phyloP scores from a whole-genome alignment of 129 eudicot species.

The Cynara cardunculus region DNA sequence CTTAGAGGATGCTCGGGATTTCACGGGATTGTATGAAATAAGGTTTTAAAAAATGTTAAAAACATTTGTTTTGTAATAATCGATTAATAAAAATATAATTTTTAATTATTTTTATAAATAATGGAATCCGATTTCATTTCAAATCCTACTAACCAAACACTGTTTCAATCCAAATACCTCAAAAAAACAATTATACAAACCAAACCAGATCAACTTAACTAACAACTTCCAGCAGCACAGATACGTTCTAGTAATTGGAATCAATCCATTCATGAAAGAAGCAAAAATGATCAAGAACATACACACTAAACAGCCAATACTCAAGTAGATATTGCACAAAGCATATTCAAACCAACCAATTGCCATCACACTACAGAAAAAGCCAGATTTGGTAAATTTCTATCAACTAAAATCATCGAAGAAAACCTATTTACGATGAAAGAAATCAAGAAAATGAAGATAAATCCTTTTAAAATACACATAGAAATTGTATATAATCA shows the following conservation, averaged over 20 bases:
- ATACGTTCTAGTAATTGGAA: neutral
- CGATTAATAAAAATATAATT: too few species aligned
- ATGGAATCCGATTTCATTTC: too few species aligned
- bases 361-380: neutral
- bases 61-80: too few species aligned
- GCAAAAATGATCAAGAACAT: neutral
- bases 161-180: too few species aligned
- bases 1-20: too few species aligned
- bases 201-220: neutral
- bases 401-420: neutral
- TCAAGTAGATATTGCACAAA: neutral
- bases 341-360: constrained; percentile 1
- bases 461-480: neutral
- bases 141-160: too few species aligned
- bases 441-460: neutral
- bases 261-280: neutral
- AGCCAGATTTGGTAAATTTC: neutral
- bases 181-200: neutral
- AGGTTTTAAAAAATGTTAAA: too few species aligned
- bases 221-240: neutral
- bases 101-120: too few species aligned
- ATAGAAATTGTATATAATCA: neutral
- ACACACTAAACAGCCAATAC: neutral
- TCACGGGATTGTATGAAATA: too few species aligned
- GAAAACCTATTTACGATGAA: neutral